Conservation (phyloP, 2,329 filamentous ascomycete species). For the Botrytis galanthina region DNA sequence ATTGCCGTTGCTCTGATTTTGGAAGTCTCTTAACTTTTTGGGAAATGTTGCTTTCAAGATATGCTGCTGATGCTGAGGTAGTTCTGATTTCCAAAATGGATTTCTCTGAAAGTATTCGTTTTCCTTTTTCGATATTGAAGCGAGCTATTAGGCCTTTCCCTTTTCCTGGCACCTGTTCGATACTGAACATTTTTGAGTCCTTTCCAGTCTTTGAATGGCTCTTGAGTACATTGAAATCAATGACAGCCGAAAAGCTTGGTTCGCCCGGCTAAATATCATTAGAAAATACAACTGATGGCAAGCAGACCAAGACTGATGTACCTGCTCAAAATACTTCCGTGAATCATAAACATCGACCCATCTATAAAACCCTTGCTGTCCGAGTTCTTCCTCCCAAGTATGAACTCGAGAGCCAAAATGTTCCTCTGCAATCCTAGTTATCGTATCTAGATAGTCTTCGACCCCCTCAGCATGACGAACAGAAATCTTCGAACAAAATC, state of each 20-base stretch:
- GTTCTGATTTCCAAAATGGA: slow-evolving; percentile 39
- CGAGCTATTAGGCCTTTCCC: slow-evolving; percentile 43
- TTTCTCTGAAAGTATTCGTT: slow-evolving; percentile 42
- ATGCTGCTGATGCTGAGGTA: neutral
- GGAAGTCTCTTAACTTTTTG: slow-evolving; percentile 21
- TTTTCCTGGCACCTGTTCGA: slow-evolving; percentile 36
- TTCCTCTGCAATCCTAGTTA: slow-evolving; percentile 26
- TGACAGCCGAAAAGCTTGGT: slow-evolving; percentile 11
- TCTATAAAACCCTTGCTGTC: slow-evolving; percentile 25
- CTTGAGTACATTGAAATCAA: slow-evolving; percentile 15
- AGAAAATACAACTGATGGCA: neutral
- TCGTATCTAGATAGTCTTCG: slow-evolving; percentile 30
- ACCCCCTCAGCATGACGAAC: slow-evolving; percentile 24
- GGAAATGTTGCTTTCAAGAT: slow-evolving; percentile 21
- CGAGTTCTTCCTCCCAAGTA: slow-evolving; percentile 28
- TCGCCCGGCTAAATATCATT: slow-evolving; percentile 17
- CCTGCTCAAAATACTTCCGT: slow-evolving; percentile 34
- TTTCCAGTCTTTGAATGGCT: slow-evolving; percentile 14
- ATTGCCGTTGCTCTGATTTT: slow-evolving; percentile 21
- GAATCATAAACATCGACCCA: slow-evolving; percentile 32
- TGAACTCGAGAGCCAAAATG: slow-evolving; percentile 32
- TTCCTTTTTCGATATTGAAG: slow-evolving; percentile 41
- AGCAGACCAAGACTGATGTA: slow-evolving; percentile 27
- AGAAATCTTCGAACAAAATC: slow-evolving; percentile 36
- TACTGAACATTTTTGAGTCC: slow-evolving; percentile 12